These are phyloP conservation scores for Davidsoniella eucalypti DNA, from an alignment of 2,329 filamentous ascomycete genomes.

Conservation along the genomic window DNA sequence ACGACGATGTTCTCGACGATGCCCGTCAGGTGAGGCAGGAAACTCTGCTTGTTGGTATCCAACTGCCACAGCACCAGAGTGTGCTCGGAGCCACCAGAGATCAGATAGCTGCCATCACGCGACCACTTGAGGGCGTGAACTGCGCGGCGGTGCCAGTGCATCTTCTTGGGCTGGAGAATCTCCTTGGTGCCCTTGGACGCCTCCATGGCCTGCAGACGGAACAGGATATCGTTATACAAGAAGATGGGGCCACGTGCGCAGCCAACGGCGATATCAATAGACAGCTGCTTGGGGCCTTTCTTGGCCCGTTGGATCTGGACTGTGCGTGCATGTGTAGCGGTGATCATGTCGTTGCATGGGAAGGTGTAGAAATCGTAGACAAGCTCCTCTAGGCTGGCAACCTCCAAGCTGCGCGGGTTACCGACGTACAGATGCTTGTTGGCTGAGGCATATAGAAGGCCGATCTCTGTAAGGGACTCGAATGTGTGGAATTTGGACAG, in stretches of 20 bases:
- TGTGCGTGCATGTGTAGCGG: conserved; percentile 46
- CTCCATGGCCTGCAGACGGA: conserved; percentile 33
- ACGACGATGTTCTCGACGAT: conserved; percentile 73
- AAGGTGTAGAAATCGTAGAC: conserved; percentile 32
- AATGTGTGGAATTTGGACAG: conserved; percentile 9
- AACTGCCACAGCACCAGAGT: conserved; percentile 87
- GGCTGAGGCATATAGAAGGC: conserved; percentile 15
- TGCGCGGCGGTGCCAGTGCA: conserved; percentile 82
- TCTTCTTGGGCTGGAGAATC: conserved; percentile 42
- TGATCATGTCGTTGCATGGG: conserved; percentile 45
- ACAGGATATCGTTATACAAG: conserved; percentile 61
- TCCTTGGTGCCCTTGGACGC: conserved; percentile 26
- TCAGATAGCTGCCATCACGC: conserved; percentile 83
- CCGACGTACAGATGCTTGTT: conserved; percentile 24
- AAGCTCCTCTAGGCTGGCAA: conserved; percentile 17
- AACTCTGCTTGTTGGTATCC: conserved; percentile 67
- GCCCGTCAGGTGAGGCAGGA: conserved; percentile 77
- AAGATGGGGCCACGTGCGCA: conserved; percentile 61
- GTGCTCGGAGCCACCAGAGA: conserved; percentile 84
- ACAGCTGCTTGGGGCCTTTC: conserved; percentile 10
- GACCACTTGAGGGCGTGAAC: conserved; percentile 86
- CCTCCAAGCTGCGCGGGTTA: conserved; percentile 15
- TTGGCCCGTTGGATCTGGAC: conserved; percentile 16
- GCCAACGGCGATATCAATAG: conserved; percentile 62
- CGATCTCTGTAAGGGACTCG: conserved; percentile 2